Base-by-base conservation (phyloP, 2,329 filamentous ascomycete species). In the Venturia carpophila region DNA sequence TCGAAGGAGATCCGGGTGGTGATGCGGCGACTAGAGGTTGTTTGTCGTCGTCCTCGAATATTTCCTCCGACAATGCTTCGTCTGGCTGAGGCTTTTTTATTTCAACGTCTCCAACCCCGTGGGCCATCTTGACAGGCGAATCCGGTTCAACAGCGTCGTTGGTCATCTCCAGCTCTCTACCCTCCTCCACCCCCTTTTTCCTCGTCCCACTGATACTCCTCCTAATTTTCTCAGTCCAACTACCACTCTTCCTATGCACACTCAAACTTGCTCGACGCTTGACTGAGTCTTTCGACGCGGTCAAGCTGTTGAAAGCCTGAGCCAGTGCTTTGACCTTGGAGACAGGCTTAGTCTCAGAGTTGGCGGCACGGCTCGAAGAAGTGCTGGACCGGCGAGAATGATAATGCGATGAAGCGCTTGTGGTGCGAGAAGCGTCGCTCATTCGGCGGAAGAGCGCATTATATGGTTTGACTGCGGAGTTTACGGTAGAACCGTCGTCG, bases 271-370 rank as follows among this genome's bases (percentile, higher is more conserved):
- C 52, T n/a, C 52, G 52, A 58, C 30, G 7, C n/a, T 37, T 58
- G 11, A 37, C 1, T 17, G 52, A 37, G 9, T 37, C 52, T n/a
- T 58, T 58, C 3, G 52, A 13, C 10, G 27, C 30, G 19, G 52
- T 37, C 15, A 58, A 11, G 10, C 37, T 58, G 37, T 58, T 58
- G 30, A 58, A 58, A 21, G 52, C 52, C 30, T 58, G 52, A 7
- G 52, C 52, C 17, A 58, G 30, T 19, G 52, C 27, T 11, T 58
- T 58, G 52, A 58, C 52, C n/a, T 58, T 58, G 5, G 52, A 58
- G 27, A 58, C 30, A 2, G 52, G 52, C 30, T 58, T 58, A 1
- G 52, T 19, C 19, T 37, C 52, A 5, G 52, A 37, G 7, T 19
- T 37, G 30, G 30, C 21, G 10, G 15, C 30, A n/a, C 5, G 52